Base-by-base conservation (phyloP, 2,329 filamentous ascomycete species). In the Aspergillus sp. region DNA sequence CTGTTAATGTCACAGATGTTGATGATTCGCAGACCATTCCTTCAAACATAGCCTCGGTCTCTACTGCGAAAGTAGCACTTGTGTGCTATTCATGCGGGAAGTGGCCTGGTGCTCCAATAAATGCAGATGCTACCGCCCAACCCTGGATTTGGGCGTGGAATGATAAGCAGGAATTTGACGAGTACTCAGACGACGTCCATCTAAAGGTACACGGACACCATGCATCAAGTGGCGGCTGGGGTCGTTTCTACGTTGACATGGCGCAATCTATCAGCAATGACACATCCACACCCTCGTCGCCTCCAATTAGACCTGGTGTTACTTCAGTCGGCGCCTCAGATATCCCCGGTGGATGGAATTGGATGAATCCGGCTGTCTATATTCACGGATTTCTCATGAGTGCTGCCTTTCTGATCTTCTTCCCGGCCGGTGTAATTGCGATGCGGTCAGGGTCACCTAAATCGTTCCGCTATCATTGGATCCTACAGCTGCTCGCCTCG, bases 71-170 rank as follows among this genome's bases (percentile, higher is more conserved):
- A 21, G 45, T 54, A 15, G 19, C 54, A 4, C 19, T 54, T 19
- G 50, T 60, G 11, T 60, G 58, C 27, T 55, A 57, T 27, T 60
- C 58, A 6, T 57, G 54, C 44, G 35, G 35, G 3, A 45, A 48
- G 15, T 60, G 58, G 58, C 50, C 50, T 7, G 54, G 58, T 2
- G 21, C 23, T 15, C 50, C 45, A 11, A 54, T 60, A 35, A 47
- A 35, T 4, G 35, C 50, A 6, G 51, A 43, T 9, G 40, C 45
- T n/a, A 54, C 33, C 1, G 51, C 58, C 14, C 54, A 53, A 2
- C 58, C 58, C 0, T 60, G 58, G 54, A 53, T 60, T 12, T 60
- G 58, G 54, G 50, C 50, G 48, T 60, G 54, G 54, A 57, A 60
- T 15, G 39, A 57, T 14, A 39, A 47, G 4, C 50, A 54, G 35